A percentile compares a stretch with the other conserved stretches of the same genome.
phyloP scores from a whole-genome alignment of 768 basidiomycete species.

The Russula vinacea region DNA sequence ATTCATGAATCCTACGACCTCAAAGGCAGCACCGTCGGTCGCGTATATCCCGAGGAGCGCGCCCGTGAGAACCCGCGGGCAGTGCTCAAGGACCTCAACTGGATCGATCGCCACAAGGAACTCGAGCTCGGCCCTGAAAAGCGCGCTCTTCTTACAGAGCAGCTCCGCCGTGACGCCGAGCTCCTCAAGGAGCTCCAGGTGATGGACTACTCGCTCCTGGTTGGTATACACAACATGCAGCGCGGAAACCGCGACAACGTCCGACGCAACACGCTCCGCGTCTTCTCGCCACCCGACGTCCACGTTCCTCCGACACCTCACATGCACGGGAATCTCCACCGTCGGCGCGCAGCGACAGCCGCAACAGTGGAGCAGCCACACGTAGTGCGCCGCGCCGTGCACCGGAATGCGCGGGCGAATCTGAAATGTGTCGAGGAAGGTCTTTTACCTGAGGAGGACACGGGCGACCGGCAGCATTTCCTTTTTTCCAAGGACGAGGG shows the following conservation, averaged over 20 bases:
- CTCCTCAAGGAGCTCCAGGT: slow-evolving; percentile 79
- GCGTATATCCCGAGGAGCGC: slow-evolving; percentile 84
- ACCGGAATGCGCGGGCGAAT: slow-evolving; percentile 47
- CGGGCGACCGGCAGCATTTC: slow-evolving; percentile 66
- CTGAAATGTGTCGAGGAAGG: slow-evolving; percentile 38
- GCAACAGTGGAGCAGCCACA: slow-evolving; percentile 69
- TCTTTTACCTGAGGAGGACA: slow-evolving; percentile 61
- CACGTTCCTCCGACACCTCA: slow-evolving; percentile 60
- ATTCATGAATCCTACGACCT: slow-evolving; percentile 97
- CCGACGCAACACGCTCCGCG: slow-evolving; percentile 83
- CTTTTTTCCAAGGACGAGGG: slow-evolving; percentile 98
- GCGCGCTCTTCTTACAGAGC: slow-evolving; percentile 83
- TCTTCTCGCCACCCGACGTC: slow-evolving; percentile 74
- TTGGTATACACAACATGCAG: slow-evolving; percentile 90
- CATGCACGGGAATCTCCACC: slow-evolving; percentile 40
- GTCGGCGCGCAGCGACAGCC: slow-evolving; percentile 4
- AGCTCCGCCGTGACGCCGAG: slow-evolving; percentile 82
- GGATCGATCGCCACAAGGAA: slow-evolving; percentile 75
- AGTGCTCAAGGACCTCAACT: slow-evolving; percentile 94
- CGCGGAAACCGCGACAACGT: slow-evolving; percentile 91
- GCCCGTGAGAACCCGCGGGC: slow-evolving; percentile 75
- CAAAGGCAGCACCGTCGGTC: slow-evolving; percentile 90
- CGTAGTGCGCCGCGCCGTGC: slow-evolving; percentile 83
- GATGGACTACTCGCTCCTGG: slow-evolving; percentile 95
- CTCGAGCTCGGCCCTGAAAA: slow-evolving; percentile 97